Base-by-base conservation (phyloP, 129 eudicot species). In the Tanacetum coccineum region DNA sequence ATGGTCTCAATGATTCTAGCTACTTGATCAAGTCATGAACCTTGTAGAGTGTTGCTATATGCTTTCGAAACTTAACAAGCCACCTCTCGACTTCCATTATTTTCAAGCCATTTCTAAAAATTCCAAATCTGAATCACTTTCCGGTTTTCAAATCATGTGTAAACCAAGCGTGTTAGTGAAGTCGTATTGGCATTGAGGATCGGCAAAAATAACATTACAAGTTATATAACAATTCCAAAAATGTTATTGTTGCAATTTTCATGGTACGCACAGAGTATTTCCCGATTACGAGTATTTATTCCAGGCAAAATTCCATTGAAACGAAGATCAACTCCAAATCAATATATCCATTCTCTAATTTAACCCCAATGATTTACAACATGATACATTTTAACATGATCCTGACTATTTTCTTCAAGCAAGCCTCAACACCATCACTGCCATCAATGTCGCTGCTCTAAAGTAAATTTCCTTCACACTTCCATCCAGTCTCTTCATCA, bases 391-490 rank as follows among this genome's bases (percentile, higher is more conserved):
- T 68, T 53, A 59, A 76, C 70, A 76, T 32, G 3, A 42, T 20
- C 68, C 44, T 56, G 7, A 14, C 19, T 60, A 32, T 13, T 6
- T 60, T 55, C 70, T 76, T 90, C 81, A 87, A 9, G 87, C 95
- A 76, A 91, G 71, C 79, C 90, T 88, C 72, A 86, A 49, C 54
- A 86, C 81, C 57, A 74, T 69, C 50, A 92, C 79, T 12, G 78
- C 96, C 88, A 88, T 78, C 72, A 86, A 78, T 6, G 98, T 67
- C 2, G 75, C 89, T 14, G 80, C 91, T 74, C 95, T 76, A 53
- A 88, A 84, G 74, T 61, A 84, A 40, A 92, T 80, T 25, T 86
- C 92, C 50, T 75, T 84, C 62, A 93, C 74, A 74, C 78, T 80
- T 62, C 64, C 72, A 40, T 84, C 92, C 81, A 93, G 60, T 49